These are phyloP conservation scores for Oryza punctata DNA, from an alignment of 176 grass and related monocot species.

Conservation along the genomic window DNA sequence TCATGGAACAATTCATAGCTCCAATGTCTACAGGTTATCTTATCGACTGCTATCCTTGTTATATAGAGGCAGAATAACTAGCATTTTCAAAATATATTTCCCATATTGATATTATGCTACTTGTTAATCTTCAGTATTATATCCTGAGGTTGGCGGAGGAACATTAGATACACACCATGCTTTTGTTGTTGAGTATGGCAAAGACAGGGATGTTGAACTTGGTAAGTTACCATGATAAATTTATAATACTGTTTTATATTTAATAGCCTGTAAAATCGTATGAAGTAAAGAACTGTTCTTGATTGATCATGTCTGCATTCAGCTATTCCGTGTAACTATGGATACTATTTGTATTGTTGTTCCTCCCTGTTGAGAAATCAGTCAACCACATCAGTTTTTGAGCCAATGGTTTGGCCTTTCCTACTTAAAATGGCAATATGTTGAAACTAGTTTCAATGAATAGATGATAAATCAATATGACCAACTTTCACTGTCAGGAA, in stretches of 20 bases:
- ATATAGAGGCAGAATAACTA: not conserved
- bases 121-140: slow-evolving; percentile 73
- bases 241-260: slow-evolving; percentile 4
- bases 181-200: slow-evolving; percentile 97
- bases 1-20: slow-evolving; percentile 89
- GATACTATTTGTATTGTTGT: not conserved
- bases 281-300: slow-evolving; percentile 17
- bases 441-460: slow-evolving; percentile 10
- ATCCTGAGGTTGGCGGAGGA: slow-evolving; percentile 81
- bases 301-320: slow-evolving; percentile 10
- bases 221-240: slow-evolving; percentile 43
- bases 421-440: slow-evolving; percentile 1
- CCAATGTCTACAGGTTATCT: slow-evolving; percentile 82
- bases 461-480: slow-evolving; percentile 9
- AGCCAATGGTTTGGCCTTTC: not conserved
- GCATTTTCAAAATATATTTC: slow-evolving; percentile 21
- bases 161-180: slow-evolving; percentile 91
- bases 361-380: not conserved
- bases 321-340: not conserved
- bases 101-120: slow-evolving; percentile 30
- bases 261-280: not conserved
- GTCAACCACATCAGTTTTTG: not conserved
- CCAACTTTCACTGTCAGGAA: not conserved
- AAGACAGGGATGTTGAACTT: slow-evolving; percentile 92
- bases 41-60: slow-evolving; percentile 17